Evolutionary conservation across 2,329 filamentous ascomycete genomes (phyloP).

Genomic region (Alternaria rosae): DNA sequence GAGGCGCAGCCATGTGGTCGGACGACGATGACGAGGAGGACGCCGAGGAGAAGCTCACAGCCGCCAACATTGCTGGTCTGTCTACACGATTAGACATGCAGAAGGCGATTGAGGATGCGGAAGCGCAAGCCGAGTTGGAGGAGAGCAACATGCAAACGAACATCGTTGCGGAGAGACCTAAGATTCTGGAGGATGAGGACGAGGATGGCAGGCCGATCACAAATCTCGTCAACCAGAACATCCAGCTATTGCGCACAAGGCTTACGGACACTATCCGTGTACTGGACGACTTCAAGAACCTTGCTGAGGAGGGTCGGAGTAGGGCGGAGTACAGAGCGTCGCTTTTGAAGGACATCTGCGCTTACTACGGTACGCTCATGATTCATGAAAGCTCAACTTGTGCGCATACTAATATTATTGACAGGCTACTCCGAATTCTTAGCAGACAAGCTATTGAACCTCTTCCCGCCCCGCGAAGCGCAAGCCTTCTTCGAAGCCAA

Average conservation of each 20-base stretch:
- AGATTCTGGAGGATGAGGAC: conserved; percentile 68
- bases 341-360: conserved; percentile 88
- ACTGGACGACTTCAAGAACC: conserved; percentile 83
- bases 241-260: conserved; percentile 85
- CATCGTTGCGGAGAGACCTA: conserved; percentile 73
- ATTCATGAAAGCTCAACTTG: background rate
- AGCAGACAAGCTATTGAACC: conserved; percentile 92
- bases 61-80: conserved; percentile 93
- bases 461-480: conserved; percentile 92
- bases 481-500: conserved; percentile 99
- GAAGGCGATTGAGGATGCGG: conserved; percentile 77
- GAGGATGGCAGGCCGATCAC: conserved; percentile 63
- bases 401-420: background rate
- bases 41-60: conserved; percentile 87
- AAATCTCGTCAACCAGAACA: conserved; percentile 77
- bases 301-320: conserved; percentile 80
- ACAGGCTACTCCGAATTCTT: conserved; percentile 83
- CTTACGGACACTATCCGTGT: conserved; percentile 95
- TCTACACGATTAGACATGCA: conserved; percentile 84
- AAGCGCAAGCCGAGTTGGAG: conserved; percentile 84
- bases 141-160: conserved; percentile 91
- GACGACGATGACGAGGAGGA: conserved; percentile 96
- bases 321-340: conserved; percentile 87
- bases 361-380: conserved; percentile 73
- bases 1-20: conserved; percentile 77